phyloP scores from a whole-genome alignment of 768 basidiomycete species.

The Calocybe cyanea region DNA sequence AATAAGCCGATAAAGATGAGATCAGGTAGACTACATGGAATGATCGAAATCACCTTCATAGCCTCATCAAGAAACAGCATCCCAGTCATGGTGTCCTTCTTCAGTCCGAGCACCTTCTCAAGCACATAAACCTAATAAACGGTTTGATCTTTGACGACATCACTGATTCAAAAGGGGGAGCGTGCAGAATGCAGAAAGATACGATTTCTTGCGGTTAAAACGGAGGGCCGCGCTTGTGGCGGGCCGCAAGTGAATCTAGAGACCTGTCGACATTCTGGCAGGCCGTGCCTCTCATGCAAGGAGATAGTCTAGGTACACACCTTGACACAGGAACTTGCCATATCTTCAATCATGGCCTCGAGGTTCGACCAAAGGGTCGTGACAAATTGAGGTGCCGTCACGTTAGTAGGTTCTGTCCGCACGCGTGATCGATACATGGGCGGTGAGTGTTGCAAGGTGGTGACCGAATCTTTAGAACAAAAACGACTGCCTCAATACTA shows the following conservation, averaged over 20 bases:
- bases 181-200: neutral
- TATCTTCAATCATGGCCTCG: conserved; percentile 80
- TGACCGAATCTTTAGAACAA: conserved; percentile 16
- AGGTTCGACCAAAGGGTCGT: conserved; percentile 78
- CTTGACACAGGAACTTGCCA: conserved; percentile 91
- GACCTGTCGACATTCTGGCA: neutral
- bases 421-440: conserved; percentile 80
- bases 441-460: conserved; percentile 30
- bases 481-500: neutral
- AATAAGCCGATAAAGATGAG: neutral
- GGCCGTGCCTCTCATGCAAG: neutral
- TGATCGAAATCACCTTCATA: conserved; percentile 74
- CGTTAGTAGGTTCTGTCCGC: conserved; percentile 85
- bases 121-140: conserved; percentile 95
- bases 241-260: neutral
- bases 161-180: neutral
- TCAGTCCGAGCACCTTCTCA: conserved; percentile 88
- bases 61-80: conserved; percentile 86
- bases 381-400: conserved; percentile 84
- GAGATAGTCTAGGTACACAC: conserved; percentile 25
- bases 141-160: neutral
- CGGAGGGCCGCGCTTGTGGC: conserved; percentile 3
- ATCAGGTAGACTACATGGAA: too few species aligned
- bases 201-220: too few species aligned
- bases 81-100: conserved; percentile 78